A percentile compares a stretch with the other conserved stretches of the same genome.
phyloP scores from a whole-genome alignment of 257 asterid genomes.

The Knoxia roxburghii region DNA sequence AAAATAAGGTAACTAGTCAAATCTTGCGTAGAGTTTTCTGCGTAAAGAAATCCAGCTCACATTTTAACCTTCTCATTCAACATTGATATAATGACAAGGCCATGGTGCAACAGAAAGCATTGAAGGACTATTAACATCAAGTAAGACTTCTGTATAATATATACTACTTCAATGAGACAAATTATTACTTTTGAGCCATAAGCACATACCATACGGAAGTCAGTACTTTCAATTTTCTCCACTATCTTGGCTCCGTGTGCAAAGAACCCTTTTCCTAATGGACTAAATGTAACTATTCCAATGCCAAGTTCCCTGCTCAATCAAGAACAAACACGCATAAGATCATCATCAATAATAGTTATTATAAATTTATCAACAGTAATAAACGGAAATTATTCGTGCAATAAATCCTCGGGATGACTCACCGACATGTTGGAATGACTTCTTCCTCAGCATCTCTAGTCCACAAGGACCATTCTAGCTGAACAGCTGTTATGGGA shows the following conservation, averaged over 20 bases:
- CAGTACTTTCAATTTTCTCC: constrained; percentile 16
- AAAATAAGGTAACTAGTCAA: background rate
- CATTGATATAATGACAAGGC: background rate
- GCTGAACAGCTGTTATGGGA: constrained; percentile 33
- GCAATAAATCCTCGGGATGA: background rate
- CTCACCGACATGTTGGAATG: constrained; percentile 30
- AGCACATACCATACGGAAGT: constrained; percentile 29
- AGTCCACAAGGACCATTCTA: constrained; percentile 23
- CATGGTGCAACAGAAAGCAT: background rate
- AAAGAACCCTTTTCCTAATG: constrained; percentile 31
- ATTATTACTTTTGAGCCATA: background rate
- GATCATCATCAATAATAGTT: background rate
- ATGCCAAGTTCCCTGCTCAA: constrained; percentile 31
- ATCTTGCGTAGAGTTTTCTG: background rate
- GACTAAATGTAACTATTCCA: constrained; percentile 35
- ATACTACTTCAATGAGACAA: background rate
- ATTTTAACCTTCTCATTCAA: background rate
- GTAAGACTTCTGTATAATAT: background rate
- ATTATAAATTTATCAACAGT: background rate
- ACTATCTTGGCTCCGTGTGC: constrained; percentile 23
- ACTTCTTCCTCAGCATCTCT: constrained; percentile 32
- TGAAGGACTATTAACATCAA: background rate
- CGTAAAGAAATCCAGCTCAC: background rate
- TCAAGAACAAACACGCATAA: background rate
- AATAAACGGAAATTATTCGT: background rate